Evolutionary conservation across 257 asterid species (phyloP).

Genomic region (Solanum tarapatanum): DNA sequence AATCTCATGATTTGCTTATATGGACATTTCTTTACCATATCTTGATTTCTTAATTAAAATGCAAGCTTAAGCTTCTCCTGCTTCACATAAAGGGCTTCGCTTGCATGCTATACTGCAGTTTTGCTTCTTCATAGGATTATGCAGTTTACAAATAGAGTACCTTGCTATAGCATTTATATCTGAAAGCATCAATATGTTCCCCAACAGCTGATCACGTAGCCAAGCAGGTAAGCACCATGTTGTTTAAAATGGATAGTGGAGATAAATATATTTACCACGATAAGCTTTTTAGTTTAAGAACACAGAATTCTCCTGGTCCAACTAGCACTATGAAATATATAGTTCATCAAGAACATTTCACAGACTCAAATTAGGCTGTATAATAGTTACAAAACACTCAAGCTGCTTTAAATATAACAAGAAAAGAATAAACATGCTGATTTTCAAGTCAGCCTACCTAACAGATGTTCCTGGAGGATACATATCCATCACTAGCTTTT

Average conservation of each 20-base stretch:
- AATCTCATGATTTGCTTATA: not conserved
- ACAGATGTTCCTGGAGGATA: conserved; percentile 64
- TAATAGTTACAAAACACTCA: not conserved
- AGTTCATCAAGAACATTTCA: not conserved
- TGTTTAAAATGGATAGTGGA: not conserved
- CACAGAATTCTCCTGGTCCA: not conserved
- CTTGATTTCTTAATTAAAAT: not conserved
- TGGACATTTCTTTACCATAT: not conserved
- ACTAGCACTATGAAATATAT: not conserved
- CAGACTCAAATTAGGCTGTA: not conserved
- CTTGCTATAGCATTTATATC: not conserved
- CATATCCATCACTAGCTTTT: conserved; percentile 82
- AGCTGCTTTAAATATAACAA: not conserved
- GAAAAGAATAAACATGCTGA: not conserved
- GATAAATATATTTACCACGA: not conserved
- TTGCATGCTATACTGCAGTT: not conserved
- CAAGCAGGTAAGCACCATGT: not conserved
- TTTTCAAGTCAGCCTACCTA: conserved; percentile 26
- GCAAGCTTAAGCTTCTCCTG: not conserved
- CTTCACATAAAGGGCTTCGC: not conserved
- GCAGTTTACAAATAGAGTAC: not conserved
- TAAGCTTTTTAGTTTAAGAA: not conserved
- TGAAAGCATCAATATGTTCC: not conserved
- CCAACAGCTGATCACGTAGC: not conserved
- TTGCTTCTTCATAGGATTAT: not conserved